Conservation (phyloP, 2,329 filamentous ascomycete species). For the Thermothelomyces thermophilus region DNA sequence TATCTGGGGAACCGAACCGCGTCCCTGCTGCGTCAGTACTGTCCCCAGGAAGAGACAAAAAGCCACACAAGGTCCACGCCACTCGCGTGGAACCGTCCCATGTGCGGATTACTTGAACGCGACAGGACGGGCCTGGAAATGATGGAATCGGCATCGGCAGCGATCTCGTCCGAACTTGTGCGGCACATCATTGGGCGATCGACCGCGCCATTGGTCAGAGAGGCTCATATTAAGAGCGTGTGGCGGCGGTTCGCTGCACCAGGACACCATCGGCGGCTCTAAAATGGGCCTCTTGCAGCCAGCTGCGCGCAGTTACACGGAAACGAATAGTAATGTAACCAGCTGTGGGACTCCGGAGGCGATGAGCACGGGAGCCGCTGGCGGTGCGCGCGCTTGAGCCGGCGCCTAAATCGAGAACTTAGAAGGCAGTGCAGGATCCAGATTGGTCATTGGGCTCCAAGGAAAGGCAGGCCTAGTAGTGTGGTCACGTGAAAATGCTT, state of each 20-base stretch:
- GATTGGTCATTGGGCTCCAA: not conserved
- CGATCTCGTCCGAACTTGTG: not conserved
- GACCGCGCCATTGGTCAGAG: not conserved
- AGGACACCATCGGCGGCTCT: not conserved
- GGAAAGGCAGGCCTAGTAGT: not conserved
- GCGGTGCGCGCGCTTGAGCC: conserved; percentile 21
- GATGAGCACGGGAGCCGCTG: not conserved
- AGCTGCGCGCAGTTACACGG: not conserved
- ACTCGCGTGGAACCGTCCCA: no score
- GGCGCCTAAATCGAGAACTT: conserved; percentile 19
- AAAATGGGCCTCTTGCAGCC: no score
- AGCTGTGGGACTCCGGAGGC: not conserved
- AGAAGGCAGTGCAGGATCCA: not conserved
- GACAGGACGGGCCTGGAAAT: no score
- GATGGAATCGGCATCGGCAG: conserved; percentile 1
- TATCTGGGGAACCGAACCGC: not conserved
- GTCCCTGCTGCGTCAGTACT: not conserved
- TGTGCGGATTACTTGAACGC: no score
- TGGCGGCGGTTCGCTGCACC: no score
- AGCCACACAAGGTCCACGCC: not conserved
- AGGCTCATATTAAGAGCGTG: not conserved
- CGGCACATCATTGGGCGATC: not conserved
- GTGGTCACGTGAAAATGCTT: conserved; percentile 10
- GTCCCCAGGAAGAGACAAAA: not conserved
- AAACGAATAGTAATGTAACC: no score